Conservation (phyloP, 179 eudicot species). For the Amaranthus tricolor region DNA sequence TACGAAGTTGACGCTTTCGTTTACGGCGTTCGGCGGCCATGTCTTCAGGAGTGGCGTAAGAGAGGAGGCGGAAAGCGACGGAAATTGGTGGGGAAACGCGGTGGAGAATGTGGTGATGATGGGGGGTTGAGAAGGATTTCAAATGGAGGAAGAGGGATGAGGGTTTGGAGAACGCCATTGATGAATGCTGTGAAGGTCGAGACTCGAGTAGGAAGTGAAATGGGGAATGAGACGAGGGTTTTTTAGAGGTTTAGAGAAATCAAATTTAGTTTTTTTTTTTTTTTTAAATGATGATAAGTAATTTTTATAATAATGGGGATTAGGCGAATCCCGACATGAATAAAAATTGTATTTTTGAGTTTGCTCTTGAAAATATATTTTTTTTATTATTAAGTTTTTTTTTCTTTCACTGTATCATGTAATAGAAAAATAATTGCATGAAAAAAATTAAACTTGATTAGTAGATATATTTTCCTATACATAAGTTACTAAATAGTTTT, state of each 20-base stretch:
- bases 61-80: slow-evolving; percentile 49
- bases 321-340: too few species aligned
- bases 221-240: background rate
- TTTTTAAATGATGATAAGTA: too few species aligned
- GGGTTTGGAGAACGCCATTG: slow-evolving; percentile 30
- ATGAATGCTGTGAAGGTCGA: background rate
- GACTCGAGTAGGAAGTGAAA: background rate
- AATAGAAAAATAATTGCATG: too few species aligned
- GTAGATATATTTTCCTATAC: too few species aligned
- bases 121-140: slow-evolving; percentile 45
- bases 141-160: slow-evolving; percentile 24
- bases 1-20: slow-evolving; percentile 84
- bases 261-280: too few species aligned
- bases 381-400: too few species aligned
- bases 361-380: too few species aligned
- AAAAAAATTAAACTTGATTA: too few species aligned
- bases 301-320: too few species aligned
- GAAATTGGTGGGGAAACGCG: slow-evolving; percentile 21
- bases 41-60: slow-evolving; percentile 82
- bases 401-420: too few species aligned
- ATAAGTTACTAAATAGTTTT: too few species aligned
- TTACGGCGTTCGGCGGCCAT: slow-evolving; percentile 90
- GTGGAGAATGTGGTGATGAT: slow-evolving; percentile 26
- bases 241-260: background rate
- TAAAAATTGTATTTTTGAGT: too few species aligned